These are phyloP conservation scores for Tetracentron sinense DNA, from an alignment of 164 flowering plant species.

Conservation along the genomic window DNA sequence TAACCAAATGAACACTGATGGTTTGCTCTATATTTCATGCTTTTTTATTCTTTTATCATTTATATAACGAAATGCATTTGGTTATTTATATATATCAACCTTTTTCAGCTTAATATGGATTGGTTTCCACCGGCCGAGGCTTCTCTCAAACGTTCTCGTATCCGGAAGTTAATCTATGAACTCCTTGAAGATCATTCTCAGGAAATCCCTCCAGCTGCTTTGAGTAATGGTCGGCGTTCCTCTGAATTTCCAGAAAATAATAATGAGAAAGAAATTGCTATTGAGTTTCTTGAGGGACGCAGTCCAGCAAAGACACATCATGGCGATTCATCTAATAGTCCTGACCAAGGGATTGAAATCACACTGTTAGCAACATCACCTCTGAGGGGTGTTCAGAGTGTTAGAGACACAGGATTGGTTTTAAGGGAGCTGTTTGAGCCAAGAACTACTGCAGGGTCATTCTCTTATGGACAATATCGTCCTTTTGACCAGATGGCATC, in stretches of 20 bases:
- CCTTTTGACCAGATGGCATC: constrained; percentile 33
- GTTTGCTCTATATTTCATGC: not conserved
- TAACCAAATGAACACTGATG: not conserved
- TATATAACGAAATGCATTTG: not conserved
- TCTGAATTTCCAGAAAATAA: constrained; percentile 19
- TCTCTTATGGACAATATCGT: constrained; percentile 30
- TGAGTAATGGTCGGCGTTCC: constrained; percentile 24
- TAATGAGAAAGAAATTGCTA: constrained; percentile 27
- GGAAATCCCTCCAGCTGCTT: constrained; percentile 28
- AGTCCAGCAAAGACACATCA: constrained; percentile 21
- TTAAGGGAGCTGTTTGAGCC: constrained; percentile 47
- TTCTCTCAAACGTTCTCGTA: constrained; percentile 66
- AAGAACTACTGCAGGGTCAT: constrained; percentile 35
- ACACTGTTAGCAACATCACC: constrained; percentile 37
- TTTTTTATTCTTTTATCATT: not conserved
- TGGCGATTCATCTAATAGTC: constrained; percentile 23
- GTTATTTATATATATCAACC: not conserved
- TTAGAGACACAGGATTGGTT: constrained; percentile 40
- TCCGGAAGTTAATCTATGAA: constrained; percentile 58
- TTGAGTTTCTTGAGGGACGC: constrained; percentile 27
- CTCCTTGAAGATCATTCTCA: constrained; percentile 36
- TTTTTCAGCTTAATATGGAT: constrained; percentile 58
- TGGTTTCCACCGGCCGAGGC: constrained; percentile 94
- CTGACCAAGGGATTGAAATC: constrained; percentile 42
- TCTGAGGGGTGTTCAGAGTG: constrained; percentile 25